Percentiles rank a stretch among this genome's conserved stretches.
Evolutionary conservation across 768 basidiomycete species (phyloP).

Genomic region (Leccinum boreale): DNA sequence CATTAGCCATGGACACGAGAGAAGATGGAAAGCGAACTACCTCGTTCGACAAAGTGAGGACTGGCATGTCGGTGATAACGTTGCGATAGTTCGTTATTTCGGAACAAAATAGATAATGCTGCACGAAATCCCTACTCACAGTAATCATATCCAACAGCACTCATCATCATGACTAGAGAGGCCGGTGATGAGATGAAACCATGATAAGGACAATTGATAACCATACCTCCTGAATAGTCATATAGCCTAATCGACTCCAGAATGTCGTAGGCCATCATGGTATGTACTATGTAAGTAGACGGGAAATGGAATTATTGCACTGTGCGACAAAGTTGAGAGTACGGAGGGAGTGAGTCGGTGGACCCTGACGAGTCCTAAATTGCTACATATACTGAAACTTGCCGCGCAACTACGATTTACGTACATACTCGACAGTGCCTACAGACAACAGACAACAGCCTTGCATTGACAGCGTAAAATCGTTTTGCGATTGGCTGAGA

Average conservation of each 20-base stretch:
- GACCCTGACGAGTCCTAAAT: no score
- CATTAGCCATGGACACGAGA: neutral
- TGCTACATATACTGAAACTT: no score
- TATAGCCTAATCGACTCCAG: neutral
- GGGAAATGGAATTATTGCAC: neutral
- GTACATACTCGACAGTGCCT: neutral
- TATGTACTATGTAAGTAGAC: neutral
- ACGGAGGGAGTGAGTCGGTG: no score
- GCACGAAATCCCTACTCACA: neutral
- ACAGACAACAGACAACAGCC: neutral
- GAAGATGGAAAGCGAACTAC: neutral
- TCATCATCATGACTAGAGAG: neutral
- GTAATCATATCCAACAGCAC: constrained; percentile 9
- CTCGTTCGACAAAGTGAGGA: constrained; percentile 14
- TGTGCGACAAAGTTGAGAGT: neutral
- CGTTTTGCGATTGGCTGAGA: neutral
- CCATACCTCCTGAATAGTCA: neutral
- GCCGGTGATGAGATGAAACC: neutral
- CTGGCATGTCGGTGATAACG: neutral
- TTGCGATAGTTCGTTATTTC: neutral
- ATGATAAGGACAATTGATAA: neutral
- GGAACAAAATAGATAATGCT: neutral
- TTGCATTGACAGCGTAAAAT: neutral
- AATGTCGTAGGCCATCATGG: neutral
- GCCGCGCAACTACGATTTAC: no score